phyloP scores from a whole-genome alignment of 306 rosid species.

The Prunus armeniaca region DNA sequence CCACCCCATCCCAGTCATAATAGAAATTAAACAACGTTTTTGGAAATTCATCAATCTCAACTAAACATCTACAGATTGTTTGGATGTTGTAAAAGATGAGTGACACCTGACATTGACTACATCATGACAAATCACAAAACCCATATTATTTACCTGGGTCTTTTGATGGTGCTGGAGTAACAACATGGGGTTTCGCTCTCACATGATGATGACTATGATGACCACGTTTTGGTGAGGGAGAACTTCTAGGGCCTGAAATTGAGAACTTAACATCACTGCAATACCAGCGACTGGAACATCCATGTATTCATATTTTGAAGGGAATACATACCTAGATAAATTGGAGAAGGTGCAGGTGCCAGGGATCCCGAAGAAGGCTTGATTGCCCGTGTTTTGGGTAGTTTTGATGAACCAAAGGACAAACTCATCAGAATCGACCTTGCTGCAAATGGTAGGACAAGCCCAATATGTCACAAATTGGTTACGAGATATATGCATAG shows the following conservation, averaged over 20 bases:
- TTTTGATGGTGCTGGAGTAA: slow-evolving; percentile 64
- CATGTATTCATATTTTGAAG: slow-evolving; percentile 5
- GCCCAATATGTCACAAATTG: slow-evolving; percentile 6
- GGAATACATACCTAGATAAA: slow-evolving; percentile 40
- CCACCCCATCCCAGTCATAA: neutral
- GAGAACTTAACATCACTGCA: slow-evolving; percentile 24
- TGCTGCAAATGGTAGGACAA: slow-evolving; percentile 47
- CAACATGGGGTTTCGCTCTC: slow-evolving; percentile 35
- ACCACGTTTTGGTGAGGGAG: slow-evolving; percentile 28
- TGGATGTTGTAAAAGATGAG: neutral
- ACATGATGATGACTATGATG: slow-evolving; percentile 37
- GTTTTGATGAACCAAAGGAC: slow-evolving; percentile 44
- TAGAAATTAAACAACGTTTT: neutral
- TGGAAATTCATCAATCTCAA: slow-evolving; percentile 2
- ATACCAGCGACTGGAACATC: slow-evolving; percentile 6
- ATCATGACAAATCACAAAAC: slow-evolving; percentile 5
- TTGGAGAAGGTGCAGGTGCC: slow-evolving; percentile 54
- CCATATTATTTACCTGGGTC: slow-evolving; percentile 50
- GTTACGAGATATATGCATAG: neutral
- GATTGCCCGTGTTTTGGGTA: slow-evolving; percentile 26
- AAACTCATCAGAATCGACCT: slow-evolving; percentile 41
- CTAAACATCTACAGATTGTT: neutral
- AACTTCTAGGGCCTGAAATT: slow-evolving; percentile 43
- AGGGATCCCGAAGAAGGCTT: slow-evolving; percentile 39
- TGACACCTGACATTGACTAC: neutral